Conservation (phyloP, 345 rosid species). For the Citrus australasica region DNA sequence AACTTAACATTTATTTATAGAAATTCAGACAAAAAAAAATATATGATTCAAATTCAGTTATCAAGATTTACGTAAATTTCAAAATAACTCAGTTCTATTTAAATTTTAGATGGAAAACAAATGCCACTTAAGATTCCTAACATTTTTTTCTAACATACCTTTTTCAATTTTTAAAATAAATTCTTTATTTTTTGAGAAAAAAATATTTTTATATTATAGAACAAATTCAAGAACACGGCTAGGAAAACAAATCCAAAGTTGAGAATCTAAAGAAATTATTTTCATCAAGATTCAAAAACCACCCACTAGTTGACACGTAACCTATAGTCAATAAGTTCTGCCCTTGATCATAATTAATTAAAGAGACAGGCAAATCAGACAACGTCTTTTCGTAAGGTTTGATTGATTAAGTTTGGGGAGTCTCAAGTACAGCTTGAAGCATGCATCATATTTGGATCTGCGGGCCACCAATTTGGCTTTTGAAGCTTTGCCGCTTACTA, state of each 20-base stretch:
- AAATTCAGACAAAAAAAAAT: too few relatives aligned
- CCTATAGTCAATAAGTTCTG: not conserved
- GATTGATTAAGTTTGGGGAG: not conserved
- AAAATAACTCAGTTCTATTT: fast-evolving
- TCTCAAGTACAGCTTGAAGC: not conserved
- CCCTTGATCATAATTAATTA: not conserved
- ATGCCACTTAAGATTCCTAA: too few relatives aligned
- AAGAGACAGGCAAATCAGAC: conserved; percentile 3
- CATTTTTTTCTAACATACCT: too few relatives aligned
- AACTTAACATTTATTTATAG: too few relatives aligned
- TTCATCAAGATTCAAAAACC: not conserved
- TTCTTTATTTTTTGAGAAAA: too few relatives aligned
- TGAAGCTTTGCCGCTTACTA: not conserved
- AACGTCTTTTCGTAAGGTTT: not conserved
- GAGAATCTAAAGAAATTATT: not conserved
- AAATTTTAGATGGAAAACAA: too few relatives aligned
- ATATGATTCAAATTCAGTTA: too few relatives aligned
- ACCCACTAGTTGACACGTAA: not conserved
- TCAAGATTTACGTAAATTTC: fast-evolving
- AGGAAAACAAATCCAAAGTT: too few relatives aligned
- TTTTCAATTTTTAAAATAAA: too few relatives aligned
- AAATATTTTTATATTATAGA: too few relatives aligned
- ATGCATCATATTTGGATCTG: not conserved
- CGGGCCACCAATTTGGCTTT: not conserved
- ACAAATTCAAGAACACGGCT: too few relatives aligned